Base-by-base conservation (phyloP, 2,329 filamentous ascomycete genomes). In the Berkeleyomyces rouxiae region DNA sequence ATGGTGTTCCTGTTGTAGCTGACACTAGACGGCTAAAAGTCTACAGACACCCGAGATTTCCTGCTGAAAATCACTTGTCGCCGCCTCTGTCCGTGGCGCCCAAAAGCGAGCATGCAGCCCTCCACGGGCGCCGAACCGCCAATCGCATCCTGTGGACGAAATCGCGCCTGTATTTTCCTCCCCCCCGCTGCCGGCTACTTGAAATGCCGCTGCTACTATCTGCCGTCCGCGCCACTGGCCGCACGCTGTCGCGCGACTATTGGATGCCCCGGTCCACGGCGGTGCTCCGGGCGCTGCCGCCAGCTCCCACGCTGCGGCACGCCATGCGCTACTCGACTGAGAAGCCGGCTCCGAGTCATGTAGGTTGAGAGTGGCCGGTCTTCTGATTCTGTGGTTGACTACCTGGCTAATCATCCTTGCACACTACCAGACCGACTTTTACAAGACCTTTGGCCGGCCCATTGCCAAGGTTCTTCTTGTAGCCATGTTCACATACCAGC, bases 401-500 rank as follows among this genome's bases (percentile, higher is more conserved):
- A 3, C 33, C 46, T 7, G 36, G 49, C 58, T 47, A 3, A 60
- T 33, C 10, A 11, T 5, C 9, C 10, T 13, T 7, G 11, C 43
- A 16, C 7, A 47, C 13, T 39, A 3, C 2, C 49, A 87, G 81
- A 74, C 81, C 59, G 76, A 78, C 57, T 91, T 91, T 74, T 92
- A 90, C 77, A 85, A 82, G 70, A 83, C 82, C 11, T 90, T 90
- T 70, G 82, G 84, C 46, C 79, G 86, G 1, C 87, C 88, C 2
- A 77, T 92, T 55, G 79, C 82, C 61, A 92, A 90, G 74, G 83
- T 84, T 61, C 81, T 89, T 67, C 78, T 92, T 44, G 79, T 87
- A 70, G 87, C 88, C 61, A 80, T 90, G 62, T 84, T 89, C 70
- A 86, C 85, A 1, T 93, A 92, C 72, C 88, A 93, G 73, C 68